Evolutionary conservation across 257 asterid species (phyloP), one percentile per base, ranked within the genome.

Genomic region (Fraxinus anomala): DNA sequence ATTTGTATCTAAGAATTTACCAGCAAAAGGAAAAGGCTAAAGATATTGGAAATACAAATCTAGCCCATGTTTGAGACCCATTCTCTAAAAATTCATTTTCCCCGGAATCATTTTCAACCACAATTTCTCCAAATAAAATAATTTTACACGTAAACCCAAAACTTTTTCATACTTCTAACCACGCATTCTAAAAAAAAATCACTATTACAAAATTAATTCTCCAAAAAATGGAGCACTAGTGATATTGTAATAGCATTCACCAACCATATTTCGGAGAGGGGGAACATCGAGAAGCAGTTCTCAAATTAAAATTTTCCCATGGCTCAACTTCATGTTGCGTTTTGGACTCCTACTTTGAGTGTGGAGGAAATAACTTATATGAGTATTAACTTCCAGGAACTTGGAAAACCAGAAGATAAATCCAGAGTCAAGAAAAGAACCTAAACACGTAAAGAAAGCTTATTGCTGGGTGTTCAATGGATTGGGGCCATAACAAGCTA

Each of bases 11-110:
- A 16, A 39, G 68, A 23, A 72, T 3, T 28, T 72, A 65, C 73
- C 51, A 61, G 34, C n/a, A 39, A 71, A 36, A 61, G 39, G 65
- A 63, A 44, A 44, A 63, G 28, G 37, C 74, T 73, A 74, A 65
- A 68, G 23, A 31, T 44, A 74, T 44, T 44, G 51, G 19, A 24
- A 3, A 78, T 19, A 30, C 33, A 30, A 30, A 30, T 30, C 33
- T 30, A 30, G 33, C 33, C 33, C 33, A 30, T 30, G 33, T 30
- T 30, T 30, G 33, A 30, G 33, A 30, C 3, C 33, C 33, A 30
- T 30, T 30, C 33, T 30, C 33, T 30, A 1, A 30, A 30, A 30
- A 30, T 30, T 30, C 33, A 30, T 30, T 30, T 30, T 30, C 33
- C 33, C 33, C 2, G 33, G 33, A 30, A 1, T 30, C 33, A 30